Base-by-base conservation (phyloP, 768 basidiomycete species). In the Pisolithus microcarpus region DNA sequence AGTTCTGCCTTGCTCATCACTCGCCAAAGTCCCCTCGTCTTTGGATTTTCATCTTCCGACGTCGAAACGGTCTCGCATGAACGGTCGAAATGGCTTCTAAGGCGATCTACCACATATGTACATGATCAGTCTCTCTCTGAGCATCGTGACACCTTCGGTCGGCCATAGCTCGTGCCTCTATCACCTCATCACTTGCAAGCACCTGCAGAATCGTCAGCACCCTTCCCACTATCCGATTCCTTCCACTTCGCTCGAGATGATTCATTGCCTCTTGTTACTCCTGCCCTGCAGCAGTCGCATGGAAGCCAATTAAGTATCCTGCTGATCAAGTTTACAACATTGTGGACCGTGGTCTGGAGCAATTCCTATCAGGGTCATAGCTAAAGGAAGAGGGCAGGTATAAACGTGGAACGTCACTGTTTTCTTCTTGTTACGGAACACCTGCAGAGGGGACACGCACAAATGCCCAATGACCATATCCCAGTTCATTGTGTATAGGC, bases 261-360 rank as follows among this genome's bases (percentile, higher is more conserved):
- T 98, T 98, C 84, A 94, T 96, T 1, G 91, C 93, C 65, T 99
- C 96, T 63, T 96, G 95, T 61, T 98, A 95, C 62, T 99, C 98
- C 67, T 90, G 87, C 0, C 96, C 96, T 2, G 94, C 87, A 0
- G 95, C 84, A 2, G 95, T 95, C 8, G 96, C 96, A 59, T 97
- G 94, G 75, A 94, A 98, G 0, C 96, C 96, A 40, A 96, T 90
- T 65, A 94, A 99, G 72, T 96, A 98, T 5, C 96, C 96, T 3
- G 96, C 96, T 10, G 96, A 65, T 99, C 96, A 48, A 98, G 84
- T 71, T 96, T 97, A 79, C 97, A 98, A 61, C 87, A 80, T 66
- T 97, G 95, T 18, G 96, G 95, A n/a, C n/a, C n/a, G n/a, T n/a
- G n/a, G n/a, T n/a, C n/a, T n/a, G n/a, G n/a, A n/a, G n/a, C n/a